Evolutionary conservation across 441 rosid species (phyloP), one percentile per base, ranked within the genome.

Genomic region (Metrosideros polymorpha): DNA sequence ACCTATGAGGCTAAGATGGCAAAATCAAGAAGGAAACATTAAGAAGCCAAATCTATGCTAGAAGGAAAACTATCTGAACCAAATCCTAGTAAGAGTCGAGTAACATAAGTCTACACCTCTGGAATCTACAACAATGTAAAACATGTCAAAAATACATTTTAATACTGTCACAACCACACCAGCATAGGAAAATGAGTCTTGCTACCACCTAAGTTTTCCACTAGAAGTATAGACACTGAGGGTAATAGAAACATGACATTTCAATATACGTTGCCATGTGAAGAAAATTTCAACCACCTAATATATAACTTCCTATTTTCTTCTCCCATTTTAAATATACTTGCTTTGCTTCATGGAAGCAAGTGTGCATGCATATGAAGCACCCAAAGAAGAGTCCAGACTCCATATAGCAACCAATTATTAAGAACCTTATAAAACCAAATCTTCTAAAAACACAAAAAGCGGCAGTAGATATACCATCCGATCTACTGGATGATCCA

Each of bases 401-500:
- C 39, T 82, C 27, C 45, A 35, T 10, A 75, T 24, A 75, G 49
- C 49, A 24, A 75, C 29, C 82, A 75, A 75, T 75, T 5, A 0
- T 75, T 24, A 75, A 24, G 82, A 75, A 71, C 47, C 29, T 71
- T 71, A 71, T 71, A 25, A 6, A 39, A 75, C 82, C 29, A 24
- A 75, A 75, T 42, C 82, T 24, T 27, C 17, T 63, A 13, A 86
- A 15, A 25, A 3, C 86, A 82, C 35, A 49, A 54, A 88, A 86
- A 75, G 42, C 51, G 66, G 47, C 22, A 49, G 79, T 83, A 85
- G 87, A 89, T 43, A 88, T 91, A 94, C 97, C 96, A 54, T 47
- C 53, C 90, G 83, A 86, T 92, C 88, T 35, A 84, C 86, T 84
- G 85, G 87, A 88, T 83, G 92, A 87, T 87, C 88, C 52, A 86